phyloP scores from a whole-genome alignment of 2,329 filamentous ascomycete species.

The Biscogniauxia marginata region DNA sequence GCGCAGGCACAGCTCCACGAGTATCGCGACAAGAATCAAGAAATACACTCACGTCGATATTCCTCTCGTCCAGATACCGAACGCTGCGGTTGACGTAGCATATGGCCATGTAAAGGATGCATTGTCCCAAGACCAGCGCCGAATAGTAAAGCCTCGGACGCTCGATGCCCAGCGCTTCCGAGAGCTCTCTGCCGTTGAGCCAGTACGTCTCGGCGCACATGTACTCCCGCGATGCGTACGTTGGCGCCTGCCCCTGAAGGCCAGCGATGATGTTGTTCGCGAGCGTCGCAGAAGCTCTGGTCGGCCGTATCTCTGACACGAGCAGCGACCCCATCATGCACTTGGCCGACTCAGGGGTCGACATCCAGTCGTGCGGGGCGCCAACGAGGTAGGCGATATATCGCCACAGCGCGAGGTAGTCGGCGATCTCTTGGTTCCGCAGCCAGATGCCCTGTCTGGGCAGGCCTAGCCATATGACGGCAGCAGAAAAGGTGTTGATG shows the following conservation, averaged over 20 bases:
- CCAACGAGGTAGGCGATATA: constrained; percentile 72
- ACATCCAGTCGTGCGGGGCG: constrained; percentile 61
- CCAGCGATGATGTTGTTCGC: constrained; percentile 74
- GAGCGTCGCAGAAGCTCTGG: constrained; percentile 59
- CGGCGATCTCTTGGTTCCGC: constrained; percentile 57
- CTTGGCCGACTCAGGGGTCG: constrained; percentile 53
- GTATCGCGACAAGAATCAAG: neutral
- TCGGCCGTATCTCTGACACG: constrained; percentile 65
- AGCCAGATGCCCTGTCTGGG: constrained; percentile 72
- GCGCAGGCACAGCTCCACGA: constrained; percentile 9
- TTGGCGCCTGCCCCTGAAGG: constrained; percentile 64
- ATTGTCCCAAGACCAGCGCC: constrained; percentile 62
- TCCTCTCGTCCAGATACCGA: constrained; percentile 40
- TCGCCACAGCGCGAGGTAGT: constrained; percentile 75
- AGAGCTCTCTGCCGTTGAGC: constrained; percentile 66
- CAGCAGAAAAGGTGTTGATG: constrained; percentile 67
- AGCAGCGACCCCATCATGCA: constrained; percentile 67
- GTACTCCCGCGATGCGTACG: constrained; percentile 64
- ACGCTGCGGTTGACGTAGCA: constrained; percentile 46
- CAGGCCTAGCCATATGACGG: constrained; percentile 62
- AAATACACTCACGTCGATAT: constrained; percentile 45
- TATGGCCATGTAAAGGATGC: constrained; percentile 60
- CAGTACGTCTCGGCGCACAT: constrained; percentile 66
- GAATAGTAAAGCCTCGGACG: constrained; percentile 57
- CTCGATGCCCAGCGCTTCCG: constrained; percentile 57